Base-by-base conservation (phyloP, 1,284 basidiomycete species). In the Peniophora sp. region DNA sequence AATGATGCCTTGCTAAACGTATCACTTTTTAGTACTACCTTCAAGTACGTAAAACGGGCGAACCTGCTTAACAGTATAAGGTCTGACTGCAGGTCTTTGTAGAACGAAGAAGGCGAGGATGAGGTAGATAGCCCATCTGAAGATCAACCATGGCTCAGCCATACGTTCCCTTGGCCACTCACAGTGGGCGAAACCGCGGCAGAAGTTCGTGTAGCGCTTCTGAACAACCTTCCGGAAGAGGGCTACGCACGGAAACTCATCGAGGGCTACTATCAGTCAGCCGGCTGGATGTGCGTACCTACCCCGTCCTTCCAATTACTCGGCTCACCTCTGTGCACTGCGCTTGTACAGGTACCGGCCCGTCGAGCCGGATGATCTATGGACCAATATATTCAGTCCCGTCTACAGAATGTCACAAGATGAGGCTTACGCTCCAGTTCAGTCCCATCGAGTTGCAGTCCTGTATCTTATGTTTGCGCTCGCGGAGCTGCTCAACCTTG, bases 201-300 rank as follows among this genome's bases (percentile, higher is more conserved):
- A 49, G 63, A 65, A 24, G 61, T 80, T 20, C 73, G 75, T 35
- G 61, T 54, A 35, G 67, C 67, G 22, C 68, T 84, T 16, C 57
- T 77, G 44, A 65, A 63, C 45, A 67, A 69, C 38, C 65, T 85
- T 16, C 83, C 82, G 14, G 65, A 69, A 25, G 59, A 62, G 19
- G 55, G 63, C 19, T 63, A 66, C 32, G 78, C 81, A 2, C 69
- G 67, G 55, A 65, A 63, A 23, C 65, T 81, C 45, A 68, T 69
- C 50, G 68, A 73, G 38, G 66, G 73, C 24, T 85, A 85, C 64
- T 85, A 74, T 63, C 72, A 73, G 58, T 77, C 83, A 61, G 81
- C 79, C 53, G 78, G 79, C 52, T 85, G 81, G 81, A 81, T 84
- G 82, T 82, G 62, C 55, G 79, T 75, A 38, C 53, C 44, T 24